phyloP scores from a whole-genome alignment of 306 rosid genomes.

The Arachis hypogaea region DNA sequence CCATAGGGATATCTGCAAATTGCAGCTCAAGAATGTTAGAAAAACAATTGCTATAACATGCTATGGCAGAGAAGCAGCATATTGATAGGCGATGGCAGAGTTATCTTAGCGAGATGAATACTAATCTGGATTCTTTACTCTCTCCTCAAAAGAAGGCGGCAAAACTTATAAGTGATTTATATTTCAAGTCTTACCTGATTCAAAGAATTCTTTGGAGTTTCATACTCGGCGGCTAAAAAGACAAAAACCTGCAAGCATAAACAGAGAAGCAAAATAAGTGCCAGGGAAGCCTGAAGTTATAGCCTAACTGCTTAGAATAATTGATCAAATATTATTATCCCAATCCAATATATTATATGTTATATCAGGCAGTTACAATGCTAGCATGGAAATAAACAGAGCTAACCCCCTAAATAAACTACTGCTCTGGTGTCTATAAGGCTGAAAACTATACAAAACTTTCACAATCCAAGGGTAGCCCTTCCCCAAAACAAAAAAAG shows the following conservation, averaged over 20 bases:
- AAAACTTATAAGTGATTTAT: conserved; percentile 11
- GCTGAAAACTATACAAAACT: too few species aligned
- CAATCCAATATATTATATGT: neutral
- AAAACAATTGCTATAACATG: conserved; percentile 6
- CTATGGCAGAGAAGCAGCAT: conserved; percentile 14
- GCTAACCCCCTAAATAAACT: too few species aligned
- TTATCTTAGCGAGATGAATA: conserved; percentile 13
- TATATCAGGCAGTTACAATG: neutral
- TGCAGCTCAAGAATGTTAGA: conserved; percentile 18
- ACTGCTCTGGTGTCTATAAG: too few species aligned
- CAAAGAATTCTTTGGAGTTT: conserved; percentile 75
- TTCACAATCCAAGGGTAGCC: too few species aligned
- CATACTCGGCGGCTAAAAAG: conserved; percentile 92
- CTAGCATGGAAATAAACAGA: neutral
- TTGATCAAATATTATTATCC: conserved; percentile 8
- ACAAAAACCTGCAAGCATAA: conserved; percentile 77
- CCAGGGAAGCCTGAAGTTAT: conserved; percentile 19
- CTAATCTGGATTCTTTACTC: conserved; percentile 9
- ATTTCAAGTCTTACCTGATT: conserved; percentile 69
- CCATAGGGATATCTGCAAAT: conserved; percentile 87
- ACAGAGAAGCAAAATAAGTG: conserved; percentile 35
- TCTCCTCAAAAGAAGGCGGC: neutral
- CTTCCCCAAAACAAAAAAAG: too few species aligned
- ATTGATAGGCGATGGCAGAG: conserved; percentile 15
- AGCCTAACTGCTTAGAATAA: conserved; percentile 19